A percentile compares a stretch with the other conserved stretches of the same genome.
These are phyloP conservation scores for Yamadazyma siamensis DNA, from an alignment of 1,139 yeast species.

Conservation along the genomic window DNA sequence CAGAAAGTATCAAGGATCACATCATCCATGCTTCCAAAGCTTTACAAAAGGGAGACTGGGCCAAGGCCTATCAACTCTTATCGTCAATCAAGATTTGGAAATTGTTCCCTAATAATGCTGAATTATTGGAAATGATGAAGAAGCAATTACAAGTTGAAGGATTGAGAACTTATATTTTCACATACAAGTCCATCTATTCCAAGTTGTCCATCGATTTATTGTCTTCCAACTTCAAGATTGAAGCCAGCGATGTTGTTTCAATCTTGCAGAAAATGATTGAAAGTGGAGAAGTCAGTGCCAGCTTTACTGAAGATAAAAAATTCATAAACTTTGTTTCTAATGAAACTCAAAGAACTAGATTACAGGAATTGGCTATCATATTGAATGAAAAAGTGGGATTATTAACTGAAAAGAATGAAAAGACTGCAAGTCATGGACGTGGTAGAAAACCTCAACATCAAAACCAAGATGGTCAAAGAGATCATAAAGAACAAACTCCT, in stretches of 20 bases:
- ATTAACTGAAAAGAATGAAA: slow-evolving; percentile 81
- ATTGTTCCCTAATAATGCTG: slow-evolving; percentile 67
- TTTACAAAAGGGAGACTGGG: slow-evolving; percentile 90
- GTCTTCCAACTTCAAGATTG: slow-evolving; percentile 63
- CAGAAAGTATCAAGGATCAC: slow-evolving; percentile 93
- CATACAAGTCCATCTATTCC: slow-evolving; percentile 73
- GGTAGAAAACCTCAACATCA: slow-evolving; percentile 37
- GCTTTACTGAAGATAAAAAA: slow-evolving; percentile 58
- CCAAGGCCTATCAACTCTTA: slow-evolving; percentile 67
- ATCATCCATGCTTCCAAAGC: slow-evolving; percentile 91
- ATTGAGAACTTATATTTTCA: slow-evolving; percentile 82
- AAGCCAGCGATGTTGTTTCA: slow-evolving; percentile 52
- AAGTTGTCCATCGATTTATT: slow-evolving; percentile 71
- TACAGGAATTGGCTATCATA: slow-evolving; percentile 85
- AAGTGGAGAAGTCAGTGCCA: slow-evolving; percentile 66
- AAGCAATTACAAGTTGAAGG: slow-evolving; percentile 86
- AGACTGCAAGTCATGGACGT: slow-evolving; percentile 75
- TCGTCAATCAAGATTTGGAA: slow-evolving; percentile 85
- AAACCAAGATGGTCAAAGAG: slow-evolving; percentile 31
- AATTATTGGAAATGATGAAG: slow-evolving; percentile 66
- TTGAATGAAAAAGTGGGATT: slow-evolving; percentile 84
- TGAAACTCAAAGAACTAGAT: slow-evolving; percentile 77
- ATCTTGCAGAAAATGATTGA: slow-evolving; percentile 74
- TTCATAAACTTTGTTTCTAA: slow-evolving; percentile 57
- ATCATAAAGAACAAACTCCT: slow-evolving; percentile 30